phyloP scores from a whole-genome alignment of 768 basidiomycete species.

The Tulasnella sp. region DNA sequence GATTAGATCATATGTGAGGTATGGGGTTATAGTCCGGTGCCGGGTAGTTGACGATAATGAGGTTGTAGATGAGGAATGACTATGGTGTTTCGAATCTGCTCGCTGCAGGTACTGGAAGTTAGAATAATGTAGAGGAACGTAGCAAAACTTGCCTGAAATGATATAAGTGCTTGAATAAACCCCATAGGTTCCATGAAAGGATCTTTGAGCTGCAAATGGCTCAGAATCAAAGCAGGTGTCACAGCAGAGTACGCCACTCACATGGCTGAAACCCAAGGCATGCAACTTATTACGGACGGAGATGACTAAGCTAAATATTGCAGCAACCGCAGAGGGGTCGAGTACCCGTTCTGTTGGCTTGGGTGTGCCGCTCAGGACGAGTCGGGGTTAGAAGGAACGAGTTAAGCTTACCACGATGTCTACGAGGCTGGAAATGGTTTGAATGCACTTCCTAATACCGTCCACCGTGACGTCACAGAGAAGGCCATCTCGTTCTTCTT shows the following conservation, averaged over 20 bases:
- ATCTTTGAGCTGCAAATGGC: slow-evolving; percentile 47
- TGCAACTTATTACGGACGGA: slow-evolving; percentile 57
- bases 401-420: slow-evolving; percentile 41
- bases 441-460: slow-evolving; percentile 55
- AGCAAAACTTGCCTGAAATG: slow-evolving; percentile 22
- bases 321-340: slow-evolving; percentile 59
- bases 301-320: slow-evolving; percentile 56
- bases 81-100: neutral
- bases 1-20: slow-evolving; percentile 26
- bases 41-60: slow-evolving; percentile 21
- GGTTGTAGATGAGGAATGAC: slow-evolving; percentile 11
- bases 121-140: neutral
- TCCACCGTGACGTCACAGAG: slow-evolving; percentile 67
- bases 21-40: slow-evolving; percentile 26
- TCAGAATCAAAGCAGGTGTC: slow-evolving; percentile 16
- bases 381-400: neutral
- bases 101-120: neutral
- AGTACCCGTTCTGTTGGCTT: slow-evolving; percentile 61
- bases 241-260: slow-evolving; percentile 20
- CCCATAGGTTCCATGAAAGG: slow-evolving; percentile 59
- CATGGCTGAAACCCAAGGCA: slow-evolving; percentile 38
- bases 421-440: slow-evolving; percentile 48
- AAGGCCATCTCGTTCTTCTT: slow-evolving; percentile 44
- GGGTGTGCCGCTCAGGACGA: too few species aligned
- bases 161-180: slow-evolving; percentile 40